phyloP scores from a whole-genome alignment of 306 rosid genomes.

The Astragalus membranaceus region DNA sequence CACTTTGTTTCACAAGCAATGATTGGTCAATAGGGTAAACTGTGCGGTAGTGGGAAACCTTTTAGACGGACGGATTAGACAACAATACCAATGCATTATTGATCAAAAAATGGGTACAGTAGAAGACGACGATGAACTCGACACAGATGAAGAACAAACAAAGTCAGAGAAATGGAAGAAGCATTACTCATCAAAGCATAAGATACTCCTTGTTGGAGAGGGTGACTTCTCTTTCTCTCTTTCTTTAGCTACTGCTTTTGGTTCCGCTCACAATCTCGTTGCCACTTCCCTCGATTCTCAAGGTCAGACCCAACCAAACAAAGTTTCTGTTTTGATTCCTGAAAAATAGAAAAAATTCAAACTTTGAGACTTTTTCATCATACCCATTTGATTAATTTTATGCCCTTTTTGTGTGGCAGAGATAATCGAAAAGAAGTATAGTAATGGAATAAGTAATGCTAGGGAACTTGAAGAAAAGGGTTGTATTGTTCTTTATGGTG shows the following conservation, averaged over 20 bases:
- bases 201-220: constrained; percentile 67
- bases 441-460: constrained; percentile 48
- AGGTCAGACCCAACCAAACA: constrained; percentile 24
- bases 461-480: constrained; percentile 70
- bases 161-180: constrained; percentile 49
- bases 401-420: constrained; percentile 24
- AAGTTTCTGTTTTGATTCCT: neutral
- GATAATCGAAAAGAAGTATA: constrained; percentile 47
- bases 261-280: constrained; percentile 57
- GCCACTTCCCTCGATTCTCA: constrained; percentile 75
- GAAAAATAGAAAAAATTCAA: neutral
- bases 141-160: neutral
- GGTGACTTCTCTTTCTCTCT: constrained; percentile 81
- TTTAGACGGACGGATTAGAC: too few relatives aligned
- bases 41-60: neutral
- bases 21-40: constrained; percentile 8
- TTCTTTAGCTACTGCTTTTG: constrained; percentile 49
- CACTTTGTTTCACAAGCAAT: neutral
- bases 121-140: neutral
- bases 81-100: too few relatives aligned
- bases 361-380: constrained; percentile 8
- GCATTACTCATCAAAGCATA: constrained; percentile 68
- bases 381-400: neutral
- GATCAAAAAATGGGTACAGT: constrained; percentile 9
- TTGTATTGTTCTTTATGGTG: constrained; percentile 47